Conservation (phyloP, 108 stramenopile species). For the Phaeodactylum tricornutum region DNA sequence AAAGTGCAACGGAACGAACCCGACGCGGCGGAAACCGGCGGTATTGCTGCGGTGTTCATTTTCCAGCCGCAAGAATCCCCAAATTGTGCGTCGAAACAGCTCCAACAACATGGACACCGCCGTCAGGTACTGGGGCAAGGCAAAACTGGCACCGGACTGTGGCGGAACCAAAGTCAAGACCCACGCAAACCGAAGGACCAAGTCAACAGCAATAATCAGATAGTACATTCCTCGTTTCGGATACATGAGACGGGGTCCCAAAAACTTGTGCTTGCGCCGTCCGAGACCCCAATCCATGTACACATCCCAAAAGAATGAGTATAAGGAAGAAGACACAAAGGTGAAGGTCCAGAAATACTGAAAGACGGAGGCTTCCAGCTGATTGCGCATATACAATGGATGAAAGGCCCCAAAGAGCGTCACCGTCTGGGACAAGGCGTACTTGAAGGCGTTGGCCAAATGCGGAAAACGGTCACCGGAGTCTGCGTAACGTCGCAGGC, state of each 20-base stretch:
- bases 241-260: slow-evolving; percentile 84
- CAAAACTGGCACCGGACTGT: slow-evolving; percentile 65
- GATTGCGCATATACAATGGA: slow-evolving; percentile 56
- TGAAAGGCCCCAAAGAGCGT: slow-evolving; percentile 87
- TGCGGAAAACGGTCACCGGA: slow-evolving; percentile 73
- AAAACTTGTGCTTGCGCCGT: slow-evolving; percentile 41
- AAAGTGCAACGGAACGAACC: slow-evolving; percentile 84
- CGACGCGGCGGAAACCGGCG: slow-evolving; percentile 66
- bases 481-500: slow-evolving; percentile 75
- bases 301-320: slow-evolving; percentile 88
- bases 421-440: slow-evolving; percentile 85
- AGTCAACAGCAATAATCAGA: slow-evolving; percentile 36
- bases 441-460: slow-evolving; percentile 84
- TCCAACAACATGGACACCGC: slow-evolving; percentile 74
- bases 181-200: slow-evolving; percentile 88
- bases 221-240: slow-evolving; percentile 59
- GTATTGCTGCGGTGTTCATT: slow-evolving; percentile 83
- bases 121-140: slow-evolving; percentile 70
- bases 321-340: slow-evolving; percentile 71
- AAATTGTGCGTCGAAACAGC: slow-evolving; percentile 75
- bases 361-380: slow-evolving; percentile 27
- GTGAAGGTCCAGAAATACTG: slow-evolving; percentile 74
- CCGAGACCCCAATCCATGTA: slow-evolving; percentile 90
- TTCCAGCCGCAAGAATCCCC: slow-evolving; percentile 89
- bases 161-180: slow-evolving; percentile 78